Percentiles rank a stretch among this genome's conserved stretches.
phyloP scores from a whole-genome alignment of 768 basidiomycete genomes.

The Mycena galopus region DNA sequence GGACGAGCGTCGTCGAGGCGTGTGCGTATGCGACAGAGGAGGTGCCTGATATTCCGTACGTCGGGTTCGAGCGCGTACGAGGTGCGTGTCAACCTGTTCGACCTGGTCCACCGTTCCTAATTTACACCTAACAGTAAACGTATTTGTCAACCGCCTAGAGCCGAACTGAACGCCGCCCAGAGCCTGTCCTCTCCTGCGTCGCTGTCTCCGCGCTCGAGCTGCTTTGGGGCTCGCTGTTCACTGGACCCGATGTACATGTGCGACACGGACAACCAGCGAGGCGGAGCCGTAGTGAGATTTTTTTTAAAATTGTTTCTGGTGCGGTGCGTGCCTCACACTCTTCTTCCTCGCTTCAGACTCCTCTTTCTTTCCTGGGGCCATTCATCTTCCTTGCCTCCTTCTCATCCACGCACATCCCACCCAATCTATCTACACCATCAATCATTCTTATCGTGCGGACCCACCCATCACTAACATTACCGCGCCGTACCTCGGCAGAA shows the following conservation, averaged over 20 bases:
- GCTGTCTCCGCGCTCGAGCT: conserved; percentile 23
- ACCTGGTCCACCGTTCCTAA: no score
- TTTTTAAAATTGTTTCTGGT: conserved; percentile 45
- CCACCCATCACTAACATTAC: no score
- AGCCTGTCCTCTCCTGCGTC: conserved; percentile 18
- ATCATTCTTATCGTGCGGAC: no score
- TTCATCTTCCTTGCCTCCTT: no score
- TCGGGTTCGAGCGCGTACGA: conserved; percentile 18
- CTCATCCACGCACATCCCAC: no score
- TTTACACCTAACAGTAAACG: no score
- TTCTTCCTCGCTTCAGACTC: no score
- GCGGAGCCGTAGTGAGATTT: conserved; percentile 43
- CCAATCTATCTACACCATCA: no score
- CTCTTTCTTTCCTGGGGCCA: no score
- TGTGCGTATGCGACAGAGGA: conserved; percentile 58
- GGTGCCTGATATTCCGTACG: conserved; percentile 33
- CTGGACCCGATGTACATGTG: conserved; percentile 41
- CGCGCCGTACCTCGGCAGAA: no score
- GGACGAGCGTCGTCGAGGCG: conserved; percentile 55
- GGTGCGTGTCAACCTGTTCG: conserved; percentile 19
- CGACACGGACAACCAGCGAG: conserved; percentile 39
- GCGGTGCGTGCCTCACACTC: no score
- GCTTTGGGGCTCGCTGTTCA: conserved; percentile 33
- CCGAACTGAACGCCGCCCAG: conserved; percentile 30
- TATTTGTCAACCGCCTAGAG: conserved; percentile 1